A percentile compares a stretch with the other conserved stretches of the same genome.
phyloP scores from a whole-genome alignment of 306 rosid species.

The Ochetophila trinervis region DNA sequence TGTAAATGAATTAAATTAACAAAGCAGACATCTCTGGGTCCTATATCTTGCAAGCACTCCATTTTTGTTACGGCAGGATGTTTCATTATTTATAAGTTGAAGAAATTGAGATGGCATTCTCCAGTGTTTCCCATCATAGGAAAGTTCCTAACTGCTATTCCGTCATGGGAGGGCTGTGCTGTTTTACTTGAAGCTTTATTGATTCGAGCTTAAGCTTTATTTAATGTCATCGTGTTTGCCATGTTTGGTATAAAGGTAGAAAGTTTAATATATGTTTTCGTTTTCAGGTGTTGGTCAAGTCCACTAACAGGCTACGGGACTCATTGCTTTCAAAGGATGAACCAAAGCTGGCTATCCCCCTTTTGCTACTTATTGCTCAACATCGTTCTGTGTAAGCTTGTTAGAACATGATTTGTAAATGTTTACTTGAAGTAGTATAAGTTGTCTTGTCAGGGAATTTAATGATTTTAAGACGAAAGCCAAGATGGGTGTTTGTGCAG shows the following conservation, averaged over 20 bases:
- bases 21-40: not conserved
- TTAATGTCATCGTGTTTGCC: slow-evolving; percentile 5
- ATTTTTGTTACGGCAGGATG: not conserved
- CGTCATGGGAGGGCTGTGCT: no score
- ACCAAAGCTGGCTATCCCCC: slow-evolving; percentile 81
- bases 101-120: no score
- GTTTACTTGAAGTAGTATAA: not conserved
- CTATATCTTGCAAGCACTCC: not conserved
- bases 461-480: not conserved
- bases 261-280: slow-evolving; percentile 13
- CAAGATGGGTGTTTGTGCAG: not conserved
- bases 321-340: slow-evolving; percentile 90
- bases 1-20: no score
- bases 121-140: no score
- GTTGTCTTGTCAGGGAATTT: no score
- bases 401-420: slow-evolving; percentile 8
- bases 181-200: not conserved
- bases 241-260: slow-evolving; percentile 14
- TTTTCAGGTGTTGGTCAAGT: slow-evolving; percentile 80
- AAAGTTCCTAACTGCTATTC: no score
- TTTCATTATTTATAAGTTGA: no score
- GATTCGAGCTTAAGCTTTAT: not conserved
- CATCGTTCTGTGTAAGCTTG: slow-evolving; percentile 89
- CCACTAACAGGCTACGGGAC: slow-evolving; percentile 86
- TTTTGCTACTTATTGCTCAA: slow-evolving; percentile 87